These are phyloP conservation scores for Balakata baccata DNA, from an alignment of 345 rosid genomes.

Conservation along the genomic window DNA sequence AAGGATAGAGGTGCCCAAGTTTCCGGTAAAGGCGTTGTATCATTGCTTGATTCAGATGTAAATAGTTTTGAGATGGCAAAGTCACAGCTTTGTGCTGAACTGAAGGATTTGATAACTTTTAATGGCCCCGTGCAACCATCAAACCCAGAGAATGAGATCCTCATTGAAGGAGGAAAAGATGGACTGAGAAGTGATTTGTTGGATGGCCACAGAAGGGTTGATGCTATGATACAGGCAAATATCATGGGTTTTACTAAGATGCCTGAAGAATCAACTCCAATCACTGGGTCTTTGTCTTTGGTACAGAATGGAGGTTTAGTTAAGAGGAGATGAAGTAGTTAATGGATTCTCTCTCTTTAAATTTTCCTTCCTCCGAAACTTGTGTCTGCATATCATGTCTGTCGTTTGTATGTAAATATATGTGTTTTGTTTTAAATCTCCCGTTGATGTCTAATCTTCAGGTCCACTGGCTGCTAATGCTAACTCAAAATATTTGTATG, in stretches of 20 bases:
- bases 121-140: slow-evolving; percentile 17
- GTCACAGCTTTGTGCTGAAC: slow-evolving; percentile 18
- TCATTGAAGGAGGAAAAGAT: slow-evolving; percentile 10
- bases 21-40: slow-evolving; percentile 13
- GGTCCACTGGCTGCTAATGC: too few relatives aligned
- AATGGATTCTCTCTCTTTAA: not conserved
- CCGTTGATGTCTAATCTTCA: not conserved
- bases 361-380: not conserved
- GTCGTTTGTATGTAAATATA: not conserved
- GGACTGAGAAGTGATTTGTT: slow-evolving; percentile 1
- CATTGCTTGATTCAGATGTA: slow-evolving; percentile 38
- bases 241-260: slow-evolving; percentile 25
- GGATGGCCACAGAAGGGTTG: slow-evolving; percentile 19
- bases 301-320: slow-evolving; percentile 24
- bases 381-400: not conserved
- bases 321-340: slow-evolving; percentile 35
- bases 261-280: slow-evolving; percentile 17
- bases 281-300: not conserved
- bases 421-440: not conserved
- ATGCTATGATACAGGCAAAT: slow-evolving; percentile 36
- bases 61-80: slow-evolving; percentile 17
- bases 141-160: slow-evolving; percentile 8
- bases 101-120: slow-evolving; percentile 36
- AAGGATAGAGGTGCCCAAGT: slow-evolving; percentile 8
- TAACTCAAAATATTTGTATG: too few relatives aligned